Conservation (phyloP, 805 yeast species). For the Candida gorgasii region DNA sequence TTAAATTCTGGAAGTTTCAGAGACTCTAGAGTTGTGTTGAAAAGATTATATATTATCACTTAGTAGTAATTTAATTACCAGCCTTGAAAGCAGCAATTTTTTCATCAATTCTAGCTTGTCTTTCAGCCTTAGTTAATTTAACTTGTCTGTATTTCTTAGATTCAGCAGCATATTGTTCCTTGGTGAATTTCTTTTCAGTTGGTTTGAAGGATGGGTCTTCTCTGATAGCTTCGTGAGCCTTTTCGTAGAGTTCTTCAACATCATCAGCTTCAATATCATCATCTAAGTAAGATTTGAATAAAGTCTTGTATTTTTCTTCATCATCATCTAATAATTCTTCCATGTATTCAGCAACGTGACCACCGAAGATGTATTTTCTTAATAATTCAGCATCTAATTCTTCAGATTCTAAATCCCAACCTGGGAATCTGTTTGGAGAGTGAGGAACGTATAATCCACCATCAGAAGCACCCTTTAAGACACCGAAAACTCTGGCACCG, state of each 20-base stretch:
- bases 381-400: constrained; percentile 96
- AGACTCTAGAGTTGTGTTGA: no score
- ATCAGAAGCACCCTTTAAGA: constrained; percentile 99
- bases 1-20: no score
- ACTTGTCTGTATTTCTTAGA: constrained; percentile 87
- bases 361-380: constrained; percentile 99
- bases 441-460: constrained; percentile 99
- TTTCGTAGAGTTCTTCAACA: constrained; percentile 90
- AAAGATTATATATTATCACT: no score
- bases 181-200: constrained; percentile 89
- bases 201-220: constrained; percentile 91
- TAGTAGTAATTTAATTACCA: constrained; percentile 35
- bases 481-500: constrained; percentile 99
- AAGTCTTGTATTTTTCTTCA: constrained; percentile 97
- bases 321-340: constrained; percentile 99
- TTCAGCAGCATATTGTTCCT: constrained; percentile 97
- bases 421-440: constrained; percentile 99
- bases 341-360: constrained; percentile 99
- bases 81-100: constrained; percentile 91
- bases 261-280: constrained; percentile 97
- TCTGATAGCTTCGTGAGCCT: constrained; percentile 95
- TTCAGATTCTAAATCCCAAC: constrained; percentile 98
- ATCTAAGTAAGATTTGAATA: constrained; percentile 94
- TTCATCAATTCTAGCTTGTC: constrained; percentile 83
- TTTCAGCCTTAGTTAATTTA: constrained; percentile 90